Base-by-base conservation (phyloP, 2,329 filamentous ascomycete species). In the Cercospora sp. region DNA sequence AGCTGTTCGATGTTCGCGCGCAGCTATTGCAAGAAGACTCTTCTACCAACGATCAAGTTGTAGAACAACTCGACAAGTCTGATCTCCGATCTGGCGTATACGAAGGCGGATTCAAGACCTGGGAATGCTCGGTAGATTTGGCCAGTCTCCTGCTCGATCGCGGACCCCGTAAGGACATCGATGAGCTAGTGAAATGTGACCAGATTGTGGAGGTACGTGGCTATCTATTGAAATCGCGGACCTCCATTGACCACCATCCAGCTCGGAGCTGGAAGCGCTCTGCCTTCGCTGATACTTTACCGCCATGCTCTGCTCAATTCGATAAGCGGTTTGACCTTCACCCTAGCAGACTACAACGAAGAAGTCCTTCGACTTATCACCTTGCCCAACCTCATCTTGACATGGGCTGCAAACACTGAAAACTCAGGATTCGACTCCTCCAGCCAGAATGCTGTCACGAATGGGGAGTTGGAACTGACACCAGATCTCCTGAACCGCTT, bases 41-140 rank as follows among this genome's bases (percentile, higher is more conserved):
- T 67, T 75, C 79, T 10, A 79, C 79, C 24, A 82, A 71, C 65
- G 81, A 83, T 28, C 68, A 73, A 26, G 83, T 84, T 1, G 82
- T 92, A 40, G 89, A 88, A 45, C 84, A 86, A 70, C 81, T 93
- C 26, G 89, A 88, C 40, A 84, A 85, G 67, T 88, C 91, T 71
- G 92, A 95, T 79, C 89, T 95, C 71, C 90, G 89, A 78, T 91
- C 91, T 65, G 91, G 91, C 62, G 87, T 94, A 68, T 95, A 95
- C 80, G 92, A 95, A 80, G 92, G 92, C 66, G 92, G 92, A 26
- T 93, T 94, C 82, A 95, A 95, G 82, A 94, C 90, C 75, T 95
- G 92, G 92, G 92, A 95, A 81, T 94, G 91, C 80, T 92, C 90
- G 68, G 84, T 93, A 63, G 92, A 95, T 77, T 83, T 95, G 18